A percentile compares a stretch with the other conserved stretches of the same genome.
These are phyloP conservation scores for Verticillium dahliae DNA, from an alignment of 2,329 filamentous ascomycete species.

Conservation along the genomic window DNA sequence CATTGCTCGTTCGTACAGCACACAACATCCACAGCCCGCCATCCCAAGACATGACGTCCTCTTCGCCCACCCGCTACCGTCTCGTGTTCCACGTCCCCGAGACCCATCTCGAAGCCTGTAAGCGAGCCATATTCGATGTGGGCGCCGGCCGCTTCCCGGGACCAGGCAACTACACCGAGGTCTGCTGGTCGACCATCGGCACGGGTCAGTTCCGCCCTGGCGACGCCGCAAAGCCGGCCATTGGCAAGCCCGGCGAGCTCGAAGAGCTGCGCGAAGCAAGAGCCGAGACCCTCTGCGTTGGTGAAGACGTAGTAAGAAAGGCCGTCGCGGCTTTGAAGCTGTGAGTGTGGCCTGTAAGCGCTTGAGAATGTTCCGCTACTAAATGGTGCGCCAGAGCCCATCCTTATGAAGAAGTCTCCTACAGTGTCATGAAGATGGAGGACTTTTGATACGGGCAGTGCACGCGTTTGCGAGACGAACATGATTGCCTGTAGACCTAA, in stretches of 20 bases:
- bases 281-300: constrained; percentile 57
- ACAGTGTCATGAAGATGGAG: constrained; percentile 16
- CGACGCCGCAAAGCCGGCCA: constrained; percentile 53
- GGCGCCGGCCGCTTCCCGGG: constrained; percentile 48
- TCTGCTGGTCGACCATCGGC: constrained; percentile 44
- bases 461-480: too few relatives aligned
- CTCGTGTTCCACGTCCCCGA: constrained; percentile 47
- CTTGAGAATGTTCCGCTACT: neutral
- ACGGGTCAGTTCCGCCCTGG: constrained; percentile 62
- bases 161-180: constrained; percentile 48
- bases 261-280: constrained; percentile 54
- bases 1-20: too few relatives aligned
- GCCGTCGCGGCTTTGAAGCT: constrained; percentile 58
- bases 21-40: too few relatives aligned
- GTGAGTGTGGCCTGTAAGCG: constrained; percentile 36
- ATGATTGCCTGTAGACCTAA: neutral
- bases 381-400: constrained; percentile 17
- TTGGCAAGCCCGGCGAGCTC: constrained; percentile 49
- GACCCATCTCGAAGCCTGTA: constrained; percentile 38
- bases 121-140: constrained; percentile 48
- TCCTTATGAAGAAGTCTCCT: constrained; percentile 18
- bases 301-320: constrained; percentile 46
- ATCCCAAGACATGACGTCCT: neutral
- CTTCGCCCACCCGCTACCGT: neutral
- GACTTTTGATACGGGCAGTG: constrained; percentile 11